phyloP scores from a whole-genome alignment of 257 asterid genomes.

The Solanum etuberosum region DNA sequence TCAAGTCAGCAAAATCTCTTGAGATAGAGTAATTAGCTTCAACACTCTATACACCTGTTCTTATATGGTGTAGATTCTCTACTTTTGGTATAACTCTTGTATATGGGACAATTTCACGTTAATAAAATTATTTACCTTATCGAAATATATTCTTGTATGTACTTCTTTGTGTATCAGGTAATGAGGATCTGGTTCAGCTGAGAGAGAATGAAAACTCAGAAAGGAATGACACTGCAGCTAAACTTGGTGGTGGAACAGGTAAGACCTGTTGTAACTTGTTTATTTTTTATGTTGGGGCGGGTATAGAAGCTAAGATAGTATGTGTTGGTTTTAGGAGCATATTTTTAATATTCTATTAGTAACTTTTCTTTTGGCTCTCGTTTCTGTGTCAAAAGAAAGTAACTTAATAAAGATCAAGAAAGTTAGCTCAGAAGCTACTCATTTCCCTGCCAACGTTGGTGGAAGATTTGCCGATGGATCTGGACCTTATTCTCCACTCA shows the following conservation, averaged over 20 bases:
- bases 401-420: constrained; percentile 27
- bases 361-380: neutral
- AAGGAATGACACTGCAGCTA: constrained; percentile 20
- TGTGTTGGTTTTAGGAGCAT: neutral
- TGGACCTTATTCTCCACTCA: constrained; percentile 34
- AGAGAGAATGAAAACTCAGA: constrained; percentile 5
- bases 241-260: constrained; percentile 18
- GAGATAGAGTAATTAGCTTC: neutral
- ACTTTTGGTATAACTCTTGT: neutral
- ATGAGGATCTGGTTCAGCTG: constrained; percentile 19
- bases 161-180: constrained; percentile 12
- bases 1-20: neutral
- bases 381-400: constrained; percentile 10
- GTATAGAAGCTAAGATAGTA: neutral
- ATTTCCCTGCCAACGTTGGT: constrained; percentile 17
- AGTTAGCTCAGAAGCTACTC: constrained; percentile 11
- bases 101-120: neutral
- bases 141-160: neutral
- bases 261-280: neutral
- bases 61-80: neutral
- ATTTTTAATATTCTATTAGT: neutral
- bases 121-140: neutral
- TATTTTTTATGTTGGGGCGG: neutral
- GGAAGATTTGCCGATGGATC: constrained; percentile 23
- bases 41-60: neutral